Evolutionary conservation across 495 filamentous ascomycete genomes (phyloP).

Genomic region (Penicillium riverlandense): DNA sequence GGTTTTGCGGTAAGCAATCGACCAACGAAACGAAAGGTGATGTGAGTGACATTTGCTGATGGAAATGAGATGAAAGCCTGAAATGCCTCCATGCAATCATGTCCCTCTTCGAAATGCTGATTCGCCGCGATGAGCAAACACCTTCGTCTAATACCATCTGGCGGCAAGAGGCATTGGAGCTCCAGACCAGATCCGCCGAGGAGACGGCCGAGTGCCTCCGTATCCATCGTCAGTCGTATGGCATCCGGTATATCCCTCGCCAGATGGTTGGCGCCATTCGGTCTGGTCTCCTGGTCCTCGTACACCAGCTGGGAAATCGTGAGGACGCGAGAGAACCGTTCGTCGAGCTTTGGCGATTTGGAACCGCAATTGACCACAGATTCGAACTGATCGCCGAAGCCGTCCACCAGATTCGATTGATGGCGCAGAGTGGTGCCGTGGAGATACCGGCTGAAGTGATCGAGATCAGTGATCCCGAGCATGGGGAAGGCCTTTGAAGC

Average conservation of each 20-base stretch:
- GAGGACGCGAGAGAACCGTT: slow-evolving; percentile 22
- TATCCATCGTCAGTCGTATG: slow-evolving; percentile 23
- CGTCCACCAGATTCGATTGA: slow-evolving; percentile 17
- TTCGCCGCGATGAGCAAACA: slow-evolving; percentile 10
- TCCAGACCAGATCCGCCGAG: slow-evolving; percentile 16
- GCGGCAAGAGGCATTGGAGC: slow-evolving; percentile 11
- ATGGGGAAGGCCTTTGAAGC: too few species aligned
- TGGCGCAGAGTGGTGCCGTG: slow-evolving; percentile 9
- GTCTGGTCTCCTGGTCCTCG: slow-evolving; percentile 18
- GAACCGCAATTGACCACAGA: slow-evolving; percentile 20
- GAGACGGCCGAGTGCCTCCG: slow-evolving; percentile 26
- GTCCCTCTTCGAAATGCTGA: slow-evolving; percentile 15
- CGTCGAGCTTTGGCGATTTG: slow-evolving; percentile 24
- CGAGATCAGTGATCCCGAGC: too few species aligned
- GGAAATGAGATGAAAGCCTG: slow-evolving; percentile 11
- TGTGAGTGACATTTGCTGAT: too few species aligned
- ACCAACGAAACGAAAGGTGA: too few species aligned
- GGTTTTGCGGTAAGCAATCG: slow-evolving; percentile 26
- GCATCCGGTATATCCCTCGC: slow-evolving; percentile 25
- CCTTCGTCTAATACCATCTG: background rate
- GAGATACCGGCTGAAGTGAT: slow-evolving; percentile 14
- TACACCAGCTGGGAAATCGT: slow-evolving; percentile 12
- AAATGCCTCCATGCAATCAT: slow-evolving; percentile 22
- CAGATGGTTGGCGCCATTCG: slow-evolving; percentile 25
- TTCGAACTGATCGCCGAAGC: slow-evolving; percentile 20